Evolutionary conservation across 169 alveolate genomes (phyloP).

Genomic region (Plasmodium malariae): DNA sequence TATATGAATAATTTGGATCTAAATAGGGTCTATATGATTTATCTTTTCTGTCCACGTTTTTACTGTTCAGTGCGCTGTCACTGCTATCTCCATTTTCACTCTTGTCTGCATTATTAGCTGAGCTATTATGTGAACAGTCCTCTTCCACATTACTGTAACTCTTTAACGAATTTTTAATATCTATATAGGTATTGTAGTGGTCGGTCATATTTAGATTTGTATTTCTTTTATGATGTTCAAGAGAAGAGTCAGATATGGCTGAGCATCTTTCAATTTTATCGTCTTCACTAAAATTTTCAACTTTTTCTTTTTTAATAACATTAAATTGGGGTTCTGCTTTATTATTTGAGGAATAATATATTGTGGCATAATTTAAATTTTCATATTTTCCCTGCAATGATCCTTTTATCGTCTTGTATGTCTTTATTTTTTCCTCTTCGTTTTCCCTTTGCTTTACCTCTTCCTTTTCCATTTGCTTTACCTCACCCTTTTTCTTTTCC

Average conservation of each 20-base stretch:
- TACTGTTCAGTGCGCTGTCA: background rate
- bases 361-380: background rate
- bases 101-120: background rate
- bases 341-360: background rate
- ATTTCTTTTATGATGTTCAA: background rate
- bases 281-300: background rate
- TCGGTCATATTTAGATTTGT: background rate
- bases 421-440: too few species aligned
- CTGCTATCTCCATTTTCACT: background rate
- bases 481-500: constrained; percentile 60
- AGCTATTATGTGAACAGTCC: background rate
- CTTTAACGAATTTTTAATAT: too few species aligned
- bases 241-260: background rate
- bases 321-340: background rate
- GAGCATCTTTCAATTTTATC: constrained; percentile 2
- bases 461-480: background rate
- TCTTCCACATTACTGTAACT: too few species aligned
- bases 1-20: background rate
- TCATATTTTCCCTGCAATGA: constrained; percentile 7
- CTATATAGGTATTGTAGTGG: too few species aligned
- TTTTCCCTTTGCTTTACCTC: background rate
- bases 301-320: constrained; percentile 12
- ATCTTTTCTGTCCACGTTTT: background rate
- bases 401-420: constrained; percentile 23
- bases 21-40: background rate